A percentile compares a stretch with the other conserved stretches of the same genome.
phyloP scores from a whole-genome alignment of 192 early-diverging fungal species.

The Globomyces pollinis-pini region DNA sequence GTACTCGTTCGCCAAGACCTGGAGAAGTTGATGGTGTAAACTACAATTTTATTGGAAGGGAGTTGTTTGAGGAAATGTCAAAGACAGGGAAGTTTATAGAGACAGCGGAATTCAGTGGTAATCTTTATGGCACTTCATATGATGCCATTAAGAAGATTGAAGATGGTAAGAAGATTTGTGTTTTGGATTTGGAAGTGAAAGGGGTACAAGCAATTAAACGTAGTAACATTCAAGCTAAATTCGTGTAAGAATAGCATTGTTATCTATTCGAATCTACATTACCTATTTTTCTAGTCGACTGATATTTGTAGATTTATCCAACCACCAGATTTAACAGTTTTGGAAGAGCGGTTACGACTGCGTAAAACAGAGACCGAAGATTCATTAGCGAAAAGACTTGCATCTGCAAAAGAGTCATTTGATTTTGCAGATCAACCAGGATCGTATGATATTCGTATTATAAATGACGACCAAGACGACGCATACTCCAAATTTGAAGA shows the following conservation, averaged over 20 bases:
- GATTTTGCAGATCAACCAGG: constrained; percentile 16
- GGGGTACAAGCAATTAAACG: constrained; percentile 25
- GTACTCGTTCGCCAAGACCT: constrained; percentile 29
- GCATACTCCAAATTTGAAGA: constrained; percentile 20
- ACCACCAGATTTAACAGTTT: constrained; percentile 25
- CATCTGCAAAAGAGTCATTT: constrained; percentile 20
- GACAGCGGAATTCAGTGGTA: constrained; percentile 29
- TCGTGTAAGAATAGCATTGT: too few species aligned
- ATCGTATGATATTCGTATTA: constrained; percentile 16
- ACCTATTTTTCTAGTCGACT: too few species aligned
- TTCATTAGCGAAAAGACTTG: constrained; percentile 16
- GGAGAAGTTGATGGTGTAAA: constrained; percentile 34
- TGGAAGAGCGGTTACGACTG: constrained; percentile 16
- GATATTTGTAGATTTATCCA: constrained; percentile 19
- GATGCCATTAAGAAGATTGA: constrained; percentile 26
- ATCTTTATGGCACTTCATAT: constrained; percentile 39
- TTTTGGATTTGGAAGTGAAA: constrained; percentile 37
- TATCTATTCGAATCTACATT: too few species aligned
- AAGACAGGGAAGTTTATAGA: constrained; percentile 34
- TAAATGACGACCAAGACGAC: constrained; percentile 23
- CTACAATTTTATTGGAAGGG: constrained; percentile 32
- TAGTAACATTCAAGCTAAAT: constrained; percentile 14
- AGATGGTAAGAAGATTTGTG: constrained; percentile 32
- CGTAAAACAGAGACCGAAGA: constrained; percentile 18
- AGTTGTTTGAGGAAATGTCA: constrained; percentile 27